Evolutionary conservation across 768 basidiomycete genomes (phyloP), one percentile per base, ranked within the genome.

Genomic region (Xanthoconium purpureum): DNA sequence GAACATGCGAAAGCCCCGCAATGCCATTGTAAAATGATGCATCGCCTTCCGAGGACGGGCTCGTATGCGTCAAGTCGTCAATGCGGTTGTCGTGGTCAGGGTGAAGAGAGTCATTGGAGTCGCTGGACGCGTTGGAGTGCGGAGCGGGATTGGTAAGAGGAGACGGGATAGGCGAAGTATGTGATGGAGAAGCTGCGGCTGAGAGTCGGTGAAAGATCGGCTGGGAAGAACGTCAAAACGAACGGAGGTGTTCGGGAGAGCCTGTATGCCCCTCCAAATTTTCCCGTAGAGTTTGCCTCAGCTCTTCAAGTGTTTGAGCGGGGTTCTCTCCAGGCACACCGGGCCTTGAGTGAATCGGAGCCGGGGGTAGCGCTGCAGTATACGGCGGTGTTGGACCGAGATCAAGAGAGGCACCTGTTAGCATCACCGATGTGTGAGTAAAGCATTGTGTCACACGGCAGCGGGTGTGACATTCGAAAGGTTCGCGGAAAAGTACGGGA

Each of bases 1-100:
- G 32, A 37, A 24, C 10, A 11, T 36, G 43, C 6, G 50, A 4
- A 24, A 14, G 18, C 37, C 55, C 60, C 20, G 73, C 75, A 74
- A 12, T 69, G 69, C 36, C 64, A 65, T 18, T 77, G 70, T n/a
- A 79, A 79, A 15, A 37, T 13, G 52, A 63, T 1, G 60, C 14
- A 1, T 33, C 32, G 6, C 42, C 42, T 50, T 53, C 51, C 13
- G 11, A 53, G 33, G 44, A 15, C 14, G 53, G 30, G 28, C 0
- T 17, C 1, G 30, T 6, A 13, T 24, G 38, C 13, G 8, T 29
- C 30, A 39, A 18, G 29, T 47, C 46, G 47, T 47, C 15, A 0
- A 8, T 35, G 30, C 3, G 36, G 9, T 13, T 20, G 14, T 53
- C 42, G 10, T 40, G 28, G 36, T 47, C 60, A 46, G 11, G 49